Base-by-base conservation (phyloP, 1,284 basidiomycete genomes). In the Cerrena zonata region DNA sequence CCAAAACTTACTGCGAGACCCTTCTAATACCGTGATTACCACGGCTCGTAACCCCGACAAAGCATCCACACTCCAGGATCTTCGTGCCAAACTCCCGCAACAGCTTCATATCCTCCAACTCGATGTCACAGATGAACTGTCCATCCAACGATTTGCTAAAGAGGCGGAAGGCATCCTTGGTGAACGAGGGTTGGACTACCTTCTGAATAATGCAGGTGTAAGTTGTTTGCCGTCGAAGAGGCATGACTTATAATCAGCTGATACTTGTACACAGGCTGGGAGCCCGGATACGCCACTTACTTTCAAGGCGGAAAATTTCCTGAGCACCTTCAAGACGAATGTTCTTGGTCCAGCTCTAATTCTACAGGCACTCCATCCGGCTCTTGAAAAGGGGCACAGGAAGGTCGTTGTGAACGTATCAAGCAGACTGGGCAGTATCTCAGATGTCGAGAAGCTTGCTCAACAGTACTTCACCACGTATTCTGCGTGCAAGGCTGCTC, bases 131-230 rank as follows among this genome's bases (percentile, higher is more conserved):
- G 56, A 65, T 40, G 56, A 64, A 42, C 54, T 42, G 2, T 64
- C 65, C 37, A 69, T 72, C 48, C 53, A 59, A 5, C 50, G 41
- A 2, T 63, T 67, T 3, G 58, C 61, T 10, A 48, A 56, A 24
- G 54, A 52, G 4, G 62, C 66, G 2, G 53, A 53, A 26, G 53
- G 50, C 23, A 52, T 69, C 11, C 53, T 74, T 21, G 64, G 64
- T 7, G 58, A 58, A 11, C 50, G 50, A 0, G 65, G 67, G 0
- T 56, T 73, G 26, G 69, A 73, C 57, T 72, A 70, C 27, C 58
- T 74, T 12, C 51, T 71, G 46, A 72, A 73, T 57, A 73, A 71
- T 44, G 70, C 72, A n/a, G 70, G 70, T 34, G 69, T 70, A 38
- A 24, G 65, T 54, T 18, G n/a, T n/a, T n/a, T n/a, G n/a, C n/a